Conservation (phyloP, 1,284 basidiomycete genomes). For the Cryptococcus sp. region DNA sequence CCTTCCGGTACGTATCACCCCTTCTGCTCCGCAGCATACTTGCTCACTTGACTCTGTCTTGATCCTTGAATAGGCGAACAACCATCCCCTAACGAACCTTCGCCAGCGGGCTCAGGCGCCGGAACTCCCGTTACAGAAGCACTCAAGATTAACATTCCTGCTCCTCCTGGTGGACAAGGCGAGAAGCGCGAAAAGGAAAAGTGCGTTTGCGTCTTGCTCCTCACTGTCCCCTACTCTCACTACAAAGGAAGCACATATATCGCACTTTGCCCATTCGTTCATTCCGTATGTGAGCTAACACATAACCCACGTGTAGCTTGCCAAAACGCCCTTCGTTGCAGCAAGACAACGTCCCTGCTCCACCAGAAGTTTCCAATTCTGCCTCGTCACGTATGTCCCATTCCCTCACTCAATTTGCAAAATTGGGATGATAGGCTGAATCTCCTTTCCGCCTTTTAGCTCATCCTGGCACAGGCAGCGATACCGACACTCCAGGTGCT, state of each 20-base stretch:
- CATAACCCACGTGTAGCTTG: constrained; percentile 14
- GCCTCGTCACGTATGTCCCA: constrained; percentile 11
- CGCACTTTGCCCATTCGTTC: neutral
- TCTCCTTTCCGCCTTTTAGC: neutral
- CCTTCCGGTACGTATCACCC: neutral
- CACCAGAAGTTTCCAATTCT: constrained; percentile 24
- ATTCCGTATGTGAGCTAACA: neutral
- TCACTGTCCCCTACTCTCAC: too few relatives aligned
- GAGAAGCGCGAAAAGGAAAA: constrained; percentile 56
- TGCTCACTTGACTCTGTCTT: neutral
- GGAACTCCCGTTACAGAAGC: constrained; percentile 27
- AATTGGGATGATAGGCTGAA: neutral
- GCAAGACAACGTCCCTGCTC: constrained; percentile 17
- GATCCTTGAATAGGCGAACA: neutral
- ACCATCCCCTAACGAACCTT: constrained; percentile 1
- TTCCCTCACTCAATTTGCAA: neutral
- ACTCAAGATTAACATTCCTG: constrained; percentile 79
- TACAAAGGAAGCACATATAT: too few relatives aligned
- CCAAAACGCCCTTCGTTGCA: constrained; percentile 37
- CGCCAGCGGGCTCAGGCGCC: constrained; percentile 25
- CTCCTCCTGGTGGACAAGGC: constrained; percentile 53
- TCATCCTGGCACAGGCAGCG: constrained; percentile 25
- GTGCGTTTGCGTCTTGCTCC: constrained; percentile 20
- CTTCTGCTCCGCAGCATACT: neutral
- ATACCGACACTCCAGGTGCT: constrained; percentile 43